Evolutionary conservation across 2,329 filamentous ascomycete genomes (phyloP).

Genomic region (Fusarium hainanense): DNA sequence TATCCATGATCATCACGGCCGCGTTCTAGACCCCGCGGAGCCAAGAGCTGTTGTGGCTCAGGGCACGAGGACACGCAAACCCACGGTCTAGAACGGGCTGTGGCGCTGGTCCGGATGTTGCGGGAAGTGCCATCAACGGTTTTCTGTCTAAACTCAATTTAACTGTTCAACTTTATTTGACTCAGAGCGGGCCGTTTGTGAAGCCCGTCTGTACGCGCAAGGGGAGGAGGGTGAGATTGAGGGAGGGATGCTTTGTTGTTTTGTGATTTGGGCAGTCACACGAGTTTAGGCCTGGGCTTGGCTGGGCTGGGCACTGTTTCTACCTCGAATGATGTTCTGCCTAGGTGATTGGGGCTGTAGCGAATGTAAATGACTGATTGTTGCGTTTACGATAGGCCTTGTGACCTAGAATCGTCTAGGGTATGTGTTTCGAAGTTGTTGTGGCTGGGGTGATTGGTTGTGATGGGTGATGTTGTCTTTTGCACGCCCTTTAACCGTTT

Average conservation of each 20-base stretch:
- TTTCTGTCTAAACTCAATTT: not conserved
- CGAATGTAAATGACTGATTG: conserved; percentile 12
- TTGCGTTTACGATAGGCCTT: conserved; percentile 3
- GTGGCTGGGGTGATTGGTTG: conserved; percentile 1
- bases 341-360: not conserved
- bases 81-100: conserved; percentile 32
- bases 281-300: conserved; percentile 3
- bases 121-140: conserved; percentile 26
- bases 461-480: not conserved
- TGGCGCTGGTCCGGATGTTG: conserved; percentile 30
- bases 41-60: not conserved
- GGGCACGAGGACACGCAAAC: not conserved
- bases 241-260: not conserved
- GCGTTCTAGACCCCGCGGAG: conserved; percentile 18
- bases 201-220: conserved; percentile 1
- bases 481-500: not conserved
- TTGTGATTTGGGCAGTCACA: conserved; percentile 18
- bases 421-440: conserved; percentile 6
- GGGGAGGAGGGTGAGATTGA: not conserved
- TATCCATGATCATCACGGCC: conserved; percentile 24
- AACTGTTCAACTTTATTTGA: not conserved
- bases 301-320: not conserved
- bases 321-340: not conserved
- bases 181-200: not conserved
- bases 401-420: conserved; percentile 16